Evolutionary conservation across 2,329 filamentous ascomycete genomes (phyloP), one percentile per base, ranked within the genome.

Genomic region (Rutstroemia sp.): DNA sequence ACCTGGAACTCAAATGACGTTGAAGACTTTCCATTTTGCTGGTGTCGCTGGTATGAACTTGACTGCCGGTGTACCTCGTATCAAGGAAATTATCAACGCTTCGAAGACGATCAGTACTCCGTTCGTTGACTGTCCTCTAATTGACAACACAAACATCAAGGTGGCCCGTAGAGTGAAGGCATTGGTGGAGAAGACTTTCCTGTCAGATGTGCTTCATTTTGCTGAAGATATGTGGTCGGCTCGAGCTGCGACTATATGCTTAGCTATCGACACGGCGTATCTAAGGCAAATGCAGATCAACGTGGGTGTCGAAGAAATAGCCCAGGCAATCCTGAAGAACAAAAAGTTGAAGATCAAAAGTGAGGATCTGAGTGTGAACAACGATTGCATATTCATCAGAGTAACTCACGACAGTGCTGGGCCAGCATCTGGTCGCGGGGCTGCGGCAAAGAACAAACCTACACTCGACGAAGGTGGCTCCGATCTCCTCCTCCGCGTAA

Each of bases 31-130:
- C 83, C 94, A 97, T 87, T 99, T 99, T 77, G 94, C 94, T 70
- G 94, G 94, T 88, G 94, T 99, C 62, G 94, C 94, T 45, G 92
- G 92, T 71, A 97, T 99, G 94, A 96, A 90, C 80, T 96, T 99
- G 69, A 99, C 94, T 0, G 90, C 96, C 69, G 94, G 94, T 88
- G 94, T 99, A 6, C 94, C 94, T 1, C 92, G 94, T 85, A 99
- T 99, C 77, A 99, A 99, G 75, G 94, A 99, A 78, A 99, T 99
- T 64, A 99, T 99, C 83, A 99, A 99, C 74, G 94, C 94, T 5
- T 96, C 91, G 8, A 95, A 91, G 71, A 77, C 79, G 50, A 99
- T 99, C 72, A 95, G 88, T 71, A 99, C 94, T 0, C 94, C 94
- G 0, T 87, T 99, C 69, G 95, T 99, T 64, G 85, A 82, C 5